These are phyloP conservation scores for Cyclocybe aegerita DNA, from an alignment of 768 basidiomycete genomes.

Conservation along the genomic window DNA sequence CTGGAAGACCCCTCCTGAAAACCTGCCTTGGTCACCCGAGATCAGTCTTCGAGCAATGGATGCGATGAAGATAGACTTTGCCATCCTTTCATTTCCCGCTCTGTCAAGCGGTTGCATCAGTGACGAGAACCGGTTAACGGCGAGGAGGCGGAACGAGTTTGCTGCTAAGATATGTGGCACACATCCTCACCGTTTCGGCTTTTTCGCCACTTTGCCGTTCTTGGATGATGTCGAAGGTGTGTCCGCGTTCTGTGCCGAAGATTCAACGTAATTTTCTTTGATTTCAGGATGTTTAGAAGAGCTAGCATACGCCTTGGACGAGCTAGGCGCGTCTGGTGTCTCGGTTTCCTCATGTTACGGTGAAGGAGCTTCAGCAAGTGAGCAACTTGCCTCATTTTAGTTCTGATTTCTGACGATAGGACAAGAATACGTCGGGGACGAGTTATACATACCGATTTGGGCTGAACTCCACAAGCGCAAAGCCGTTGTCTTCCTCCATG, in stretches of 20 bases:
- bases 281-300: conserved; percentile 55
- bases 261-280: background rate
- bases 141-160: conserved; percentile 47
- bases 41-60: conserved; percentile 67
- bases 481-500: conserved; percentile 72
- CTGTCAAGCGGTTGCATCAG: conserved; percentile 38
- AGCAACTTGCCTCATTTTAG: conserved; percentile 12
- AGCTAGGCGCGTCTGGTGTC: conserved; percentile 62
- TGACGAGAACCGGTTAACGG: conserved; percentile 36
- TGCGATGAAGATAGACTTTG: conserved; percentile 49
- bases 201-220: conserved; percentile 66
- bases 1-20: conserved; percentile 62
- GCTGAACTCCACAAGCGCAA: conserved; percentile 59
- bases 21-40: conserved; percentile 64
- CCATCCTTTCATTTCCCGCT: conserved; percentile 70
- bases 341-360: conserved; percentile 71
- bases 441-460: conserved; percentile 66
- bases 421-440: conserved; percentile 68
- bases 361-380: conserved; percentile 52
- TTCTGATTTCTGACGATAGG: conserved; percentile 1
- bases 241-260: background rate
- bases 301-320: conserved; percentile 60
- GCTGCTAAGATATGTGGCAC: conserved; percentile 46
- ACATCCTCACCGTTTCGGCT: conserved; percentile 61
- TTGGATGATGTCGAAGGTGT: conserved; percentile 62